Base-by-base conservation (phyloP, 352 stramenopile genomes). In the Globisporangium parvum region DNA sequence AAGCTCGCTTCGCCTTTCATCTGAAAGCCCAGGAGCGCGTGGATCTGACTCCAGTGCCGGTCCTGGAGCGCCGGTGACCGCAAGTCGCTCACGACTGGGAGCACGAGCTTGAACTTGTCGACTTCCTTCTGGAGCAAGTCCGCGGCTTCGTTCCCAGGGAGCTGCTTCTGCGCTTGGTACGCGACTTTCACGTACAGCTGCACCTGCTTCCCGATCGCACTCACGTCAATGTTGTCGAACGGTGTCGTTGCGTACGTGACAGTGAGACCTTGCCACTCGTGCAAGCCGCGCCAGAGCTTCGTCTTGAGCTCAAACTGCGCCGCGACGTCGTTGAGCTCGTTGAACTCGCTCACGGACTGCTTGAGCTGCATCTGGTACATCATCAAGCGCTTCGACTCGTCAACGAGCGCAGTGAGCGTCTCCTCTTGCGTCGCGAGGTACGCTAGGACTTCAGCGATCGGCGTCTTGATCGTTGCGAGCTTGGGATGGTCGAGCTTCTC, bases 191-290 rank as follows among this genome's bases (percentile, higher is more conserved):
- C 75, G 66, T 96, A 98, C 47, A 59, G 67, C n/a, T 79, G 72
- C 50, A 98, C 88, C 46, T 97, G 77, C 37, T 95, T 97, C 18
- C 87, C 88, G 51, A 98, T 91, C 0, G 65, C 63, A 8, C 48
- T 60, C 9, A 96, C 85, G 59, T 98, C 88, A n/a, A 98, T 95
- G 21, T 93, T 69, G 50, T 92, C 81, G 44, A 98, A 96, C 0
- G 75, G 66, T 0, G 87, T 96, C 33, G 82, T 75, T 0, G 88
- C 74, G 58, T 95, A 97, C 17, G 61, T 70, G 9, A 75, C 66
- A 0, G 84, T 90, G 21, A 97, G 69, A 6, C 78, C 61, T 44
- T 85, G 76, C 92, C 92, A 98, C 18, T 94, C 76, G 53, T 87
- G 58, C 15, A 97, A 57, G 0, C 87, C 88, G 24, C 74, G 82